Evolutionary conservation across 2,329 filamentous ascomycete species (phyloP), one percentile per base, ranked within the genome.

Genomic region (Fusarium sp.): DNA sequence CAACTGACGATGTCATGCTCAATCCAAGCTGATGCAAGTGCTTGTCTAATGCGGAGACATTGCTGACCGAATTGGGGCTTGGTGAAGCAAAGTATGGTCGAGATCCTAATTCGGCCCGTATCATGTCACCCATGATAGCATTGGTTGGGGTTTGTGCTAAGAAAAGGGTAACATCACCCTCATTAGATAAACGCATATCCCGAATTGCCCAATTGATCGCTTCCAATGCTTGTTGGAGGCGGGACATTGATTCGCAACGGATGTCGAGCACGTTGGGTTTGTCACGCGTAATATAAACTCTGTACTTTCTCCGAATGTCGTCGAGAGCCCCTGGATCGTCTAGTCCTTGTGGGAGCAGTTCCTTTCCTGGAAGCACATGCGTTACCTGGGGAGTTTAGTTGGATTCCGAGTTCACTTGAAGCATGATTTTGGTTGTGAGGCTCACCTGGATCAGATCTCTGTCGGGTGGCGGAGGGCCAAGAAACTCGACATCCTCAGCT

Each of bases 151-250:
- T 44, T 43, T 81, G 79, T 5, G 75, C 69, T 11, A 80, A 55
- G 46, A 77, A 78, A 3, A 63, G 69, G 7, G 67, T 60, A 4
- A 69, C 61, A 8, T 70, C 49, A 21, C 72, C 65, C 15, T 77
- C 70, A 6, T 72, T 74, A 3, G 69, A 73, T 6, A 77, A 55
- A 7, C 77, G 73, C 66, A 79, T 70, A n/a, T 80, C 74, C 15
- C 78, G 73, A 14, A 81, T 71, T 7, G 46, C 57, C 73, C 71
- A 75, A 57, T 79, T 79, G 9, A 80, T 57, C 1, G 72, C 76
- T 6, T 59, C 26, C 1, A 80, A 39, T 10, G 75, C 78, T 26
- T 75, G 43, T 22, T 72, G 74, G 7, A 81, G 63, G 6, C 65
- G 56, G 7, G 46, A n/a, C 21, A 74, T 69, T 5, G 65, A 65